phyloP scores from a whole-genome alignment of 2,329 filamentous ascomycete genomes.

The Nemania sp. region DNA sequence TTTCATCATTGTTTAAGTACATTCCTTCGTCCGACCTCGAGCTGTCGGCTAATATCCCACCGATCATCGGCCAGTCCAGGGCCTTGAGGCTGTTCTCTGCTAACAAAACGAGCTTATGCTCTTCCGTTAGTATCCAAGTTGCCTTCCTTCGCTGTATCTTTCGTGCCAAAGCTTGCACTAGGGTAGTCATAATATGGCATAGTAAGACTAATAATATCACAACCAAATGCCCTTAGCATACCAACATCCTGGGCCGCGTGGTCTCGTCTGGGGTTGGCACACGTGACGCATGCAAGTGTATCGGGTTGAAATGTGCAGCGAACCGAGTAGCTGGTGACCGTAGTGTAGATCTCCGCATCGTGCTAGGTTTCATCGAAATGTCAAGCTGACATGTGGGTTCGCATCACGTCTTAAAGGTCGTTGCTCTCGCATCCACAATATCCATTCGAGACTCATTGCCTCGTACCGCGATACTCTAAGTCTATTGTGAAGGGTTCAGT shows the following conservation, averaged over 20 bases:
- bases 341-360: conserved; percentile 11
- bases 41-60: conserved; percentile 1
- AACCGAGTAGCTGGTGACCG: conserved; percentile 1
- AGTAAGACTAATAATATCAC: not conserved
- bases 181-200: not conserved
- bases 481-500: not conserved
- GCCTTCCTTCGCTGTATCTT: not conserved
- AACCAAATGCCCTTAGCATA: not conserved
- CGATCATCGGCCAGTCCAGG: no score
- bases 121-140: not conserved
- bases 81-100: not conserved
- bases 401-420: no score
- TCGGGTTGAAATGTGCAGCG: not conserved
- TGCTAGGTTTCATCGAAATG: no score
- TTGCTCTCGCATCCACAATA: not conserved
- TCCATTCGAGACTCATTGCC: no score
- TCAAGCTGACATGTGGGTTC: no score
- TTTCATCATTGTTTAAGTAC: not conserved
- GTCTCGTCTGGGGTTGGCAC: not conserved
- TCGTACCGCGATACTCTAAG: not conserved
- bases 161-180: not conserved
- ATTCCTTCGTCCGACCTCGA: not conserved
- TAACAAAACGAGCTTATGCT: not conserved
- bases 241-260: not conserved
- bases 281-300: conserved; percentile 14